Percentiles rank a stretch among this genome's conserved stretches.
These are phyloP conservation scores for Oryza brachyantha DNA, from an alignment of 176 grass and related monocot species.

Conservation along the genomic window DNA sequence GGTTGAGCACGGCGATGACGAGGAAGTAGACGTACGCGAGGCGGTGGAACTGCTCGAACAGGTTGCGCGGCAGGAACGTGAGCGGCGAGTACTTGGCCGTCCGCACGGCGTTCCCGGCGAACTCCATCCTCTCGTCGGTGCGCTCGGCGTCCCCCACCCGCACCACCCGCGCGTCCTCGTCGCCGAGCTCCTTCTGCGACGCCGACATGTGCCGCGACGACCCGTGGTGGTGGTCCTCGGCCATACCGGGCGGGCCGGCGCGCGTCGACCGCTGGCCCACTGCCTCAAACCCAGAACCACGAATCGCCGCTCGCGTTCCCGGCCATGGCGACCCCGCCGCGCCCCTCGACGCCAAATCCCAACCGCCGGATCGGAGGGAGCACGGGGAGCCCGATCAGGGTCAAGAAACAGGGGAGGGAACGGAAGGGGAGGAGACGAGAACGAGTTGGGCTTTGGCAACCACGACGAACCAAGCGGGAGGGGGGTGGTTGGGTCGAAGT, in stretches of 20 bases:
- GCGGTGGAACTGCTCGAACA: slow-evolving; percentile 98
- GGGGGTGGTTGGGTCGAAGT: background rate
- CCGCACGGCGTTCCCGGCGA: slow-evolving; percentile 74
- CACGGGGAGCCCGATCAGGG: background rate
- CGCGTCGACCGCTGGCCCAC: background rate
- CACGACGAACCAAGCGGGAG: background rate
- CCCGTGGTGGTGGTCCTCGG: slow-evolving; percentile 56
- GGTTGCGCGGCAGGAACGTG: slow-evolving; percentile 88
- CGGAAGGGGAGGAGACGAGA: slow-evolving; percentile 1
- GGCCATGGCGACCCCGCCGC: slow-evolving; percentile 4
- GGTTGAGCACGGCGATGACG: slow-evolving; percentile 82
- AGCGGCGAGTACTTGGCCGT: slow-evolving; percentile 88
- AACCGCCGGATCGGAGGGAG: background rate
- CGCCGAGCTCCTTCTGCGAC: slow-evolving; percentile 68
- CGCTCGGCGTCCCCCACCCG: slow-evolving; percentile 45
- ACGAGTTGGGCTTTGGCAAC: slow-evolving; percentile 29
- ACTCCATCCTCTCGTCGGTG: slow-evolving; percentile 57
- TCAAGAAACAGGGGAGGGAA: slow-evolving; percentile 33
- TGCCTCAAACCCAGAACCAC: background rate
- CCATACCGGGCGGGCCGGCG: slow-evolving; percentile 22
- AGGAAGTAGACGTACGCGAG: slow-evolving; percentile 96
- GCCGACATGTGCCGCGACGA: slow-evolving; percentile 59
- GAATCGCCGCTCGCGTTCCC: background rate
- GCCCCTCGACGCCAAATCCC: slow-evolving; percentile 12
- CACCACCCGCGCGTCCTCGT: slow-evolving; percentile 76